phyloP scores from a whole-genome alignment of 352 stramenopile species.

The Aphanomyces invadans region DNA sequence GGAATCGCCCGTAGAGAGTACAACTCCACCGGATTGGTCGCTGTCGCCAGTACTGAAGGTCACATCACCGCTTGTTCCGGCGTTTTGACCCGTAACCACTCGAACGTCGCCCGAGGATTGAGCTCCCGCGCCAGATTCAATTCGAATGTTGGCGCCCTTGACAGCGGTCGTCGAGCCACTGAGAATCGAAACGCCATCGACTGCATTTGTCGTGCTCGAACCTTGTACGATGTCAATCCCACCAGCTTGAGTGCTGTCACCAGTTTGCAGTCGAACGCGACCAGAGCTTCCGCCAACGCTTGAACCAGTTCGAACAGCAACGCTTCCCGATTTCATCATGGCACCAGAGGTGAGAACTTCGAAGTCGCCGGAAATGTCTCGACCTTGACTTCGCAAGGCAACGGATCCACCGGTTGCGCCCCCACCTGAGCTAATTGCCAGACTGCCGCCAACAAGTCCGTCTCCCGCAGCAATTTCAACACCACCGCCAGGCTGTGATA shows the following conservation, averaged over 20 bases:
- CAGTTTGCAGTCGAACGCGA: not conserved
- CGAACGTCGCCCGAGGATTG: not conserved
- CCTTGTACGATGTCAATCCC: conserved; percentile 13
- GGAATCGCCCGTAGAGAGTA: not conserved
- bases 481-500: not conserved
- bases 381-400: not conserved
- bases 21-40: not conserved
- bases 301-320: not conserved
- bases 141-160: not conserved
- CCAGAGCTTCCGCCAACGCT: not conserved
- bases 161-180: not conserved
- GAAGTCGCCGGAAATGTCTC: not conserved
- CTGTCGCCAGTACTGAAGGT: not conserved
- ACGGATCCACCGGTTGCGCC: not conserved
- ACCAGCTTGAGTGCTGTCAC: not conserved
- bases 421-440: not conserved
- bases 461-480: not conserved
- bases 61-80: not conserved
- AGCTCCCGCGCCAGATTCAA: not conserved
- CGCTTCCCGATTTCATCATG: not conserved
- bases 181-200: not conserved
- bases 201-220: not conserved
- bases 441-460: not conserved
- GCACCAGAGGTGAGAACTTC: not conserved
- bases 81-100: not conserved